Evolutionary conservation across 441 rosid genomes (phyloP), one percentile per base, ranked within the genome.

Genomic region (Brassica balearica): DNA sequence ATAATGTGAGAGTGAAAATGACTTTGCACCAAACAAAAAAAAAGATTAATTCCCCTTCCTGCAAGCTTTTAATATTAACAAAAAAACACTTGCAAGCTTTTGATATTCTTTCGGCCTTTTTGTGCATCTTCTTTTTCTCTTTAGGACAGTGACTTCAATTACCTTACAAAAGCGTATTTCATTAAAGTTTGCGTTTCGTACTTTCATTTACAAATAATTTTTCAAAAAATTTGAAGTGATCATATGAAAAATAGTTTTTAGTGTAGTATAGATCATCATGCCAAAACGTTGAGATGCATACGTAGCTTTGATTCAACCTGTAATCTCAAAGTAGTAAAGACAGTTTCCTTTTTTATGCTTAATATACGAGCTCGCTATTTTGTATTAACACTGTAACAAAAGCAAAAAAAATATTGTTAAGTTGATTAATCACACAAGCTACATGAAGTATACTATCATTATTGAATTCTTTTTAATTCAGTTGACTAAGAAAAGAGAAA

Each of bases 11-110:
- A 53, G 43, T 56, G 82, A 74, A 69, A 69, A 65, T 53, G 79
- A 80, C 72, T 2, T 70, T 69, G 82, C 68, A 80, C 79, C 76
- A 60, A 43, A 27, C 73, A 19, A 25, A 38, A 10, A 19, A 38
- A 10, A 61, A 20, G 29, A 34, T 58, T 46, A 72, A 20, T 62
- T 69, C 32, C 64, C 64, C 60, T 9, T 74, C 79, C 69, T 63
- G 71, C 75, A 73, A 51, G 20, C 43, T 66, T 65, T 72, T 72
- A 55, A 65, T 71, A 8, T 36, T 25, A 10, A 7, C 8, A 36
- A 41, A 43, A n/a, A 51, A 51, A n/a, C 5, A 51, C 56, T 51
- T 51, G 56, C 8, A 51, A 5, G 19, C 20, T 53, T 51, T 51
- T 53, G 59, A 53, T 53, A 14, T 53, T 53, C 60, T 15, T 4